These are phyloP conservation scores for Kluyveromyces lactis DNA, from an alignment of 805 yeast species.

Conservation along the genomic window DNA sequence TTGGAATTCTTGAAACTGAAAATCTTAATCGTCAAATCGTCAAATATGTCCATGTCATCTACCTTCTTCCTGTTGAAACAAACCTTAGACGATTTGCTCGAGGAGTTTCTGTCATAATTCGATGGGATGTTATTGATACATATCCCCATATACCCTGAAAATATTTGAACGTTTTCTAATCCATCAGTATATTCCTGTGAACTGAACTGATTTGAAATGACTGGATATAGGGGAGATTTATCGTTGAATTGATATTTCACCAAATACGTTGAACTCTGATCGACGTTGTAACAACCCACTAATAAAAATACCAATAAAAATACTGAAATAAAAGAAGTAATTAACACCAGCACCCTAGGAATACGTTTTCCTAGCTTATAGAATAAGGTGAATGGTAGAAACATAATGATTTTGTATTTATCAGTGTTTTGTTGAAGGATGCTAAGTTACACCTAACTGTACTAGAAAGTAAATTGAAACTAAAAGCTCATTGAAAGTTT, in stretches of 20 bases:
- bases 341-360: conserved; percentile 36
- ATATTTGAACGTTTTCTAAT: conserved; percentile 35
- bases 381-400: conserved; percentile 8
- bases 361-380: conserved; percentile 29
- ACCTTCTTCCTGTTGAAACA: conserved; percentile 24
- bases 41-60: conserved; percentile 15
- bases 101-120: conserved; percentile 9
- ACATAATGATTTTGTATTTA: not conserved
- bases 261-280: conserved; percentile 43
- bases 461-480: no score
- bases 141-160: conserved; percentile 48
- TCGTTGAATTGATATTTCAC: conserved; percentile 41
- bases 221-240: conserved; percentile 35
- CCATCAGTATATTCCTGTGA: conserved; percentile 19
- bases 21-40: conserved; percentile 21
- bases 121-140: conserved; percentile 37
- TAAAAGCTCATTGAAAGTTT: no score
- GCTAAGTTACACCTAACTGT: no score
- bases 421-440: not conserved
- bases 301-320: conserved; percentile 48
- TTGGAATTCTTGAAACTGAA: conserved; percentile 17
- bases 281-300: conserved; percentile 42
- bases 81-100: conserved; percentile 9
- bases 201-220: conserved; percentile 34
- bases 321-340: conserved; percentile 38